A percentile compares a stretch with the other conserved stretches of the same genome.
Conservation (phyloP, 2,329 filamentous ascomycete genomes). For the Penicillium sp. region DNA sequence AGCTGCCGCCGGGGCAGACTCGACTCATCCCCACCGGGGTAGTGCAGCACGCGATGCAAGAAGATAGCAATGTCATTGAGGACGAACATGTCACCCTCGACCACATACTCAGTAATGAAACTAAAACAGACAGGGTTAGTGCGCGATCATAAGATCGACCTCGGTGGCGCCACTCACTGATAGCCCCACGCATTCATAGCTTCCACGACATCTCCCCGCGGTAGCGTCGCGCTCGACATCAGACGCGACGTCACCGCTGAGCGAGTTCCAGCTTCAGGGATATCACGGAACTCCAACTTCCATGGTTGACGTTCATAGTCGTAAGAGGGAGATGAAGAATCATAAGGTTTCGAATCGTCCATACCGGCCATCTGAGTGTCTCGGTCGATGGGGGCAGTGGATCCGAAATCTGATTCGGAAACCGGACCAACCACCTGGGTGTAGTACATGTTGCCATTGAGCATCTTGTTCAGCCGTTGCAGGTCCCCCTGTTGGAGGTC, state of each 20-base stretch:
- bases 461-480: slow-evolving; percentile 40
- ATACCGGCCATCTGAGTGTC: slow-evolving; percentile 31
- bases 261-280: slow-evolving; percentile 45
- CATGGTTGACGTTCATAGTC: slow-evolving; percentile 34
- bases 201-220: slow-evolving; percentile 42
- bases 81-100: slow-evolving; percentile 51
- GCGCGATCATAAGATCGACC: slow-evolving; percentile 8
- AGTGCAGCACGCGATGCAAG: slow-evolving; percentile 48
- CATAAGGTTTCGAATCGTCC: slow-evolving; percentile 11
- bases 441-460: slow-evolving; percentile 47
- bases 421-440: slow-evolving; percentile 44
- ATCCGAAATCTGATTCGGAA: slow-evolving; percentile 31
- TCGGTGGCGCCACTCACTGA: slow-evolving; percentile 34
- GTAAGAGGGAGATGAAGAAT: slow-evolving; percentile 17
- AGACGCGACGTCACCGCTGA: slow-evolving; percentile 48
- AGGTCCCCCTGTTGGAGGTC: slow-evolving; percentile 38
- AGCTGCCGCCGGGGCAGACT: slow-evolving; percentile 31
- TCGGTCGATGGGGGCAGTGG: slow-evolving; percentile 11
- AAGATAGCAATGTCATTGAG: slow-evolving; percentile 50
- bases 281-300: slow-evolving; percentile 43
- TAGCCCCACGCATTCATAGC: slow-evolving; percentile 48
- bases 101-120: slow-evolving; percentile 50
- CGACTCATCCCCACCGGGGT: slow-evolving; percentile 31
- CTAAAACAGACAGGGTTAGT: slow-evolving; percentile 29
- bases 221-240: slow-evolving; percentile 42